Percentiles rank a stretch among this genome's conserved stretches.
These are phyloP conservation scores for Stevia rebaudiana DNA, from an alignment of 140 eudicot genomes.

Conservation along the genomic window DNA sequence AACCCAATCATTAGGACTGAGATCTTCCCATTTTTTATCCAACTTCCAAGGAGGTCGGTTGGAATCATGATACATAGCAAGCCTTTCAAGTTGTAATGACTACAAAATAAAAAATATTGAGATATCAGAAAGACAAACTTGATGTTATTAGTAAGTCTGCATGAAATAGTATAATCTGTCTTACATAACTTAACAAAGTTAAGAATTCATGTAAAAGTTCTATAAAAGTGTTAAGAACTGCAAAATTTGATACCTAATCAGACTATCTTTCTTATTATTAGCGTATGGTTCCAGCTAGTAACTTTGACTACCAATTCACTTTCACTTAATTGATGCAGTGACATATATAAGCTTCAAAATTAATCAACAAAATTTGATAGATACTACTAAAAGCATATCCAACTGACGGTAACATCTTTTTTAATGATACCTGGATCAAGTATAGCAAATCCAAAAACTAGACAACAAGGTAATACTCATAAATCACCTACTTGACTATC, in stretches of 20 bases:
- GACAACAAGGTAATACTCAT: background rate
- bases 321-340: background rate
- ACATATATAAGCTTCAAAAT: slow-evolving; percentile 4
- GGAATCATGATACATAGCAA: slow-evolving; percentile 95
- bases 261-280: background rate
- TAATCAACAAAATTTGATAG: background rate
- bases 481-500: slow-evolving; percentile 12
- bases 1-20: slow-evolving; percentile 81
- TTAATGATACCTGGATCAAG: background rate
- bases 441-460: background rate
- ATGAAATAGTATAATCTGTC: background rate
- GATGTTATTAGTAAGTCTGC: background rate
- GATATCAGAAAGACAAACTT: slow-evolving; percentile 12
- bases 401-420: slow-evolving; percentile 8
- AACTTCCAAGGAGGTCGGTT: slow-evolving; percentile 77
- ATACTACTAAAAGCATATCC: background rate
- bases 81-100: slow-evolving; percentile 99
- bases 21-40: slow-evolving; percentile 83
- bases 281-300: background rate
- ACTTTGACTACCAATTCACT: background rate
- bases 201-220: background rate
- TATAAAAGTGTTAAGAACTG: slow-evolving; percentile 12
- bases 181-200: background rate
- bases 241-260: background rate
- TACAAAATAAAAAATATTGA: slow-evolving; percentile 27